Base-by-base conservation (phyloP, 306 rosid species). In the Erythrophleum fordii region DNA sequence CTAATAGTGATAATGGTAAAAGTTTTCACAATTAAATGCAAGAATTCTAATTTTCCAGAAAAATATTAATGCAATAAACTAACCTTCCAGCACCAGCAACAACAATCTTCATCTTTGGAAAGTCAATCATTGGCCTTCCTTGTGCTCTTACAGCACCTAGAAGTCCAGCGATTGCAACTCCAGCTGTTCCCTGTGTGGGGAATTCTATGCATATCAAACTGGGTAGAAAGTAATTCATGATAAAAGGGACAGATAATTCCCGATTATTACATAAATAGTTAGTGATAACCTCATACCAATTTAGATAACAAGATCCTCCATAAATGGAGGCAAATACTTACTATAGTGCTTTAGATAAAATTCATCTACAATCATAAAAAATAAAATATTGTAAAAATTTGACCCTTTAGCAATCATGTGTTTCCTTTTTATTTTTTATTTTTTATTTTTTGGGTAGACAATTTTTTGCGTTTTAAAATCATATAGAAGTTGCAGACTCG, bases 1-100 rank as follows among this genome's bases (percentile, higher is more conserved):
- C 10, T 34, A 34, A 35, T 35, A 37, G 11, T 65, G 48, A 42
- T 1, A 35, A 37, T 66, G 29, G 9, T 4, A 9, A 66, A 26
- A 41, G 0, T 17, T 41, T 66, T 2, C 31, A 22, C 5, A 35
- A 35, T 17, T 18, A 65, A 17, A 35, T 2, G 5, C 46, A 35
- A 9, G 18, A 65, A 66, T 37, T 66, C 6, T 8, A 41, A 22
- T 23, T 39, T 41, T 22, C 10, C 23, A 42, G 23, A n/a, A 42
- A n/a, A 68, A 13, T 51, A 68, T 66, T 65, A 66, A 76, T 37
- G 64, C 72, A 53, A 84, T 49, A 23, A 64, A 70, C 89, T 76
- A 80, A 93, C 99, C 99, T 96, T 89, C 99, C 99, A 87, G 99
- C 99, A 85, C 99, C 99, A 70, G 99, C 99, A 79, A 96, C 99